Conservation (phyloP, 1,139 yeast species). For the Zygoascus sp. region DNA sequence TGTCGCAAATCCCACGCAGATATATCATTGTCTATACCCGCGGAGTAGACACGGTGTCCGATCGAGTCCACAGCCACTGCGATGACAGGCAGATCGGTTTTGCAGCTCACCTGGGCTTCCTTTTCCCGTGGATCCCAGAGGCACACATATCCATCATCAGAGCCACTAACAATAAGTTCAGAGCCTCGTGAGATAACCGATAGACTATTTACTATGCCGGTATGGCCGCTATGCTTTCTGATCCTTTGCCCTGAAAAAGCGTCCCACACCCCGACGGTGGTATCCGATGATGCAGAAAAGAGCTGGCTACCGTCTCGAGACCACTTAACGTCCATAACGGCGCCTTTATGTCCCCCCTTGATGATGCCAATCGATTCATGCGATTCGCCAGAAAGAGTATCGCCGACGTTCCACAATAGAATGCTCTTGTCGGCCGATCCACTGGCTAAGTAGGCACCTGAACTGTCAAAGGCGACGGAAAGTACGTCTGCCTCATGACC, state of each 20-base stretch:
- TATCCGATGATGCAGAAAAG: conserved; percentile 46
- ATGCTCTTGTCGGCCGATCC: conserved; percentile 33
- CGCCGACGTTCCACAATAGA: conserved; percentile 45
- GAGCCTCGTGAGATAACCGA: conserved; percentile 34
- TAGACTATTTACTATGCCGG: conserved; percentile 54
- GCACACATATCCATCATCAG: conserved; percentile 59
- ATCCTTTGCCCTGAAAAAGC: conserved; percentile 50
- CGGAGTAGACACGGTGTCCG: conserved; percentile 46
- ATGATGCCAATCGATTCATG: conserved; percentile 36
- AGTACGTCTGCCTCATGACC: conserved; percentile 32
- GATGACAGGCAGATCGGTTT: conserved; percentile 54
- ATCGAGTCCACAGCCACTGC: conserved; percentile 43
- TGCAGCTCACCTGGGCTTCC: conserved; percentile 37
- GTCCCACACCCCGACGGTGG: conserved; percentile 53
- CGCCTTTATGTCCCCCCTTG: conserved; percentile 45
- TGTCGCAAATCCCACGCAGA: conserved; percentile 49
- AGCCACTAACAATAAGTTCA: conserved; percentile 46
- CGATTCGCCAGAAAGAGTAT: conserved; percentile 19
- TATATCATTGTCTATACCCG: conserved; percentile 67
- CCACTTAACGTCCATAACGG: conserved; percentile 49
- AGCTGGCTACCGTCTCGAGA: conserved; percentile 38
- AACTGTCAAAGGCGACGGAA: conserved; percentile 31
- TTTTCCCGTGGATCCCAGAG: conserved; percentile 63
- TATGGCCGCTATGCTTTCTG: conserved; percentile 52
- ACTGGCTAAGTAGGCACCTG: conserved; percentile 35